Conservation (phyloP, 331 rosid genomes). For the Quercus tomentella region DNA sequence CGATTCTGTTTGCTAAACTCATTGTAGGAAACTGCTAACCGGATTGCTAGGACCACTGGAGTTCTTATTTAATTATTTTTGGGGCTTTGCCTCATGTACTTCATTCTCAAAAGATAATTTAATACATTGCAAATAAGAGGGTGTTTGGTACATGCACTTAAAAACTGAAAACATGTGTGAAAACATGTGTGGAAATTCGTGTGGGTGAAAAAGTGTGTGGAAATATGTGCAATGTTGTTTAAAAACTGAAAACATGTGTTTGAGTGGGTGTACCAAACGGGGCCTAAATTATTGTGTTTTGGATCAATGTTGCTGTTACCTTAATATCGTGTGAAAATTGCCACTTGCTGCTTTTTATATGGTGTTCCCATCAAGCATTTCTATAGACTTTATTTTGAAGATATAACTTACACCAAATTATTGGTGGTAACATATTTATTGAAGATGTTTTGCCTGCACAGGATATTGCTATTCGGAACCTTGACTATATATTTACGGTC, state of each 20-base stretch:
- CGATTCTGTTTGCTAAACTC: not conserved
- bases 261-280: too few relatives aligned
- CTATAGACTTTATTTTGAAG: not conserved
- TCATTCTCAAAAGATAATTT: not conserved
- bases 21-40: not conserved
- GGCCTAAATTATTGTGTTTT: not conserved
- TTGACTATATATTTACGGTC: constrained; percentile 68
- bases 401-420: not conserved
- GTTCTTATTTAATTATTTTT: not conserved
- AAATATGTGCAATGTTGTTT: too few relatives aligned
- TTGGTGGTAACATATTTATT: not conserved
- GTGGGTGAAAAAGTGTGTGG: too few relatives aligned
- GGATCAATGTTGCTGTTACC: not conserved
- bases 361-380: not conserved
- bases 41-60: not conserved
- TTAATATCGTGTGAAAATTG: not conserved
- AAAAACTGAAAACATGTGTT: too few relatives aligned
- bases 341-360: not conserved
- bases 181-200: too few relatives aligned
- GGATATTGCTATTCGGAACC: constrained; percentile 87
- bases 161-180: too few relatives aligned
- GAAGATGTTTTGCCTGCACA: constrained; percentile 28
- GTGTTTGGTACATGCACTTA: too few relatives aligned
- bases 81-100: not conserved
- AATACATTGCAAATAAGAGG: not conserved